Conservation (phyloP, 2,329 filamentous ascomycete genomes). For the Myotisia sp. region DNA sequence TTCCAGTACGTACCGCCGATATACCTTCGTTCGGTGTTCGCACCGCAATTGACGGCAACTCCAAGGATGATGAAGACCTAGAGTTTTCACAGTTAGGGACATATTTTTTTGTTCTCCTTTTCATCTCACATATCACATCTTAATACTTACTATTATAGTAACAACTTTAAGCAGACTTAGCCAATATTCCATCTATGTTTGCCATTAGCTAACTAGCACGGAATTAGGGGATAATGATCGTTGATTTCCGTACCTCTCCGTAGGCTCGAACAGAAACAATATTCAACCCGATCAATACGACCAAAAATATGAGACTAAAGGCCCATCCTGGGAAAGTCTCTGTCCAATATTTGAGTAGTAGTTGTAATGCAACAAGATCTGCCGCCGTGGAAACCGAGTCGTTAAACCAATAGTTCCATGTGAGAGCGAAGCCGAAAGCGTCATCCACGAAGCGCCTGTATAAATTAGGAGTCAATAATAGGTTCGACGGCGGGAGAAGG, state of each 20-base stretch:
- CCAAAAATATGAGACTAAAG: constrained; percentile 47
- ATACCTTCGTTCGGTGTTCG: constrained; percentile 39
- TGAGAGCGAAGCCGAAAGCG: constrained; percentile 31
- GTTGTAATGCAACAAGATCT: constrained; percentile 45
- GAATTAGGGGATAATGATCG: neutral
- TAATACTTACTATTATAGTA: constrained; percentile 26
- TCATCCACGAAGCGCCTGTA: constrained; percentile 31
- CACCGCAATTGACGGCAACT: constrained; percentile 46
- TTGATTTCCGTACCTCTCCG: constrained; percentile 32
- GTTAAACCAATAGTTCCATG: constrained; percentile 47
- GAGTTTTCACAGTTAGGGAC: constrained; percentile 5
- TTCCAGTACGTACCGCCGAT: constrained; percentile 47
- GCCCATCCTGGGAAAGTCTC: constrained; percentile 50
- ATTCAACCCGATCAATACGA: constrained; percentile 40
- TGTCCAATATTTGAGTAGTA: constrained; percentile 49
- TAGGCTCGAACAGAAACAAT: constrained; percentile 41
- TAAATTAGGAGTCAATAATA: neutral
- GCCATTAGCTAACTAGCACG: constrained; percentile 1
- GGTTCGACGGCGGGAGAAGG: neutral
- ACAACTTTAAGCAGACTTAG: constrained; percentile 30
- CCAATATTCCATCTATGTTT: constrained; percentile 26
- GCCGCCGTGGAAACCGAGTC: constrained; percentile 47
- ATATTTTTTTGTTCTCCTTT: too few species aligned
- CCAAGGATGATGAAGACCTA: constrained; percentile 50
- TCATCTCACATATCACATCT: too few species aligned